phyloP scores from a whole-genome alignment of 2,329 filamentous ascomycete species.

The Didymella exigua region DNA sequence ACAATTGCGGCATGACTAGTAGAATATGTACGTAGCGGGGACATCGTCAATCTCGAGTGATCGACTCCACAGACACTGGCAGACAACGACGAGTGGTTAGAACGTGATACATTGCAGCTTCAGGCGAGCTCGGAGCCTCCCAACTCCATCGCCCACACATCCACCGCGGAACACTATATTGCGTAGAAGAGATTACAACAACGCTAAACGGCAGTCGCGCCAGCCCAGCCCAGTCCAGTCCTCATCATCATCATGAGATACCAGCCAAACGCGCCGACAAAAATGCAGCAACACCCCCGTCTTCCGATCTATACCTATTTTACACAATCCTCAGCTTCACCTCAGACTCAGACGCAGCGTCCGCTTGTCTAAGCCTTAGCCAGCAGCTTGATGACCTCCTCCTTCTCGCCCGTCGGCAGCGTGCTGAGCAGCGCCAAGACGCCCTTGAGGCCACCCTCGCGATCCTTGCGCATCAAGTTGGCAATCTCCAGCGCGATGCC shows the following conservation, averaged over 20 bases:
- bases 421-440: conserved; percentile 84
- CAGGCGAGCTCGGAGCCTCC: conserved; percentile 8
- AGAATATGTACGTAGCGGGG: too few species aligned
- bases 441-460: conserved; percentile 77
- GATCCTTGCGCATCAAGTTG: conserved; percentile 68
- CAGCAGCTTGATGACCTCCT: conserved; percentile 72
- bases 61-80: not conserved
- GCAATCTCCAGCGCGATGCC: conserved; percentile 72
- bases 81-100: not conserved
- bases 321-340: not conserved
- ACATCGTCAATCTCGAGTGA: not conserved
- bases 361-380: conserved; percentile 45
- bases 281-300: conserved; percentile 4
- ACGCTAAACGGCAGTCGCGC: conserved; percentile 8
- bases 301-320: not conserved
- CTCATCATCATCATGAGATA: not conserved
- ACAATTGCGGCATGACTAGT: not conserved
- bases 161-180: not conserved
- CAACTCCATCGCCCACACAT: conserved; percentile 3
- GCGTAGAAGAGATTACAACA: conserved; percentile 7
- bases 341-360: not conserved
- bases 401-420: conserved; percentile 86
- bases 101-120: conserved; percentile 5
- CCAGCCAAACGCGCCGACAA: conserved; percentile 1
- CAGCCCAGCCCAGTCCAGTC: not conserved